Evolutionary conservation across 768 basidiomycete species (phyloP).

Genomic region (Lentinula boryana): DNA sequence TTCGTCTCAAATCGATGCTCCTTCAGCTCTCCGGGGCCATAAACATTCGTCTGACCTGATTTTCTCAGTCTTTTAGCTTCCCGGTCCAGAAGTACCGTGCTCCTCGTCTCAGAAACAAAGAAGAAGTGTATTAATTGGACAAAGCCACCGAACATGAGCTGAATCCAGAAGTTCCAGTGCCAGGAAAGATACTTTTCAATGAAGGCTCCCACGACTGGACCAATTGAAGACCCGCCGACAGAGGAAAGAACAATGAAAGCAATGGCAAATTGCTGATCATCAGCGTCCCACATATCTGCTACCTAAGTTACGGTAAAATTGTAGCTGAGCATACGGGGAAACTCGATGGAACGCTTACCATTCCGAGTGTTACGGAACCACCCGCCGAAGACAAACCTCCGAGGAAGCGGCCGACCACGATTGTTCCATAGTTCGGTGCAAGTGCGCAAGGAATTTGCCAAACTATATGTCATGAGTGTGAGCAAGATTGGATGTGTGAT

Average conservation of each 20-base stretch:
- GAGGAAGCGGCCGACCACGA: slow-evolving; percentile 9
- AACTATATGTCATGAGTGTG: background rate
- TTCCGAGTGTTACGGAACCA: slow-evolving; percentile 9
- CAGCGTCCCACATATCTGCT: slow-evolving; percentile 10
- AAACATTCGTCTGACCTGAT: slow-evolving; percentile 2
- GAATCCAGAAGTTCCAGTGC: slow-evolving; percentile 10
- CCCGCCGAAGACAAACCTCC: slow-evolving; percentile 9
- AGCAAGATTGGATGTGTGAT: background rate
- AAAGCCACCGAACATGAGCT: slow-evolving; percentile 8
- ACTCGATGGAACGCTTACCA: background rate
- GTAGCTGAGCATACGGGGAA: background rate
- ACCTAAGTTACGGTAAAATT: background rate
- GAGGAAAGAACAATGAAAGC: slow-evolving; percentile 9
- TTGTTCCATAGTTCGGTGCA: slow-evolving; percentile 7
- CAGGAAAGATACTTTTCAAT: slow-evolving; percentile 6
- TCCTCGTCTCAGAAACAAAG: slow-evolving; percentile 6
- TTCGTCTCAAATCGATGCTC: slow-evolving; percentile 4
- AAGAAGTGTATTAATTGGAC: slow-evolving; percentile 7
- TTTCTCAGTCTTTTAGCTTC: slow-evolving; percentile 7
- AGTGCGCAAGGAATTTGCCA: slow-evolving; percentile 10
- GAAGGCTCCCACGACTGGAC: slow-evolving; percentile 9
- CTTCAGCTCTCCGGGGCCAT: slow-evolving; percentile 6
- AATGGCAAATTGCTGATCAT: slow-evolving; percentile 9
- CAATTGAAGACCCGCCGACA: slow-evolving; percentile 8
- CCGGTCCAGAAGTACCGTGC: slow-evolving; percentile 2